Evolutionary conservation across 169 alveolate genomes (phyloP).

Genomic region (Plasmodium gaboni): DNA sequence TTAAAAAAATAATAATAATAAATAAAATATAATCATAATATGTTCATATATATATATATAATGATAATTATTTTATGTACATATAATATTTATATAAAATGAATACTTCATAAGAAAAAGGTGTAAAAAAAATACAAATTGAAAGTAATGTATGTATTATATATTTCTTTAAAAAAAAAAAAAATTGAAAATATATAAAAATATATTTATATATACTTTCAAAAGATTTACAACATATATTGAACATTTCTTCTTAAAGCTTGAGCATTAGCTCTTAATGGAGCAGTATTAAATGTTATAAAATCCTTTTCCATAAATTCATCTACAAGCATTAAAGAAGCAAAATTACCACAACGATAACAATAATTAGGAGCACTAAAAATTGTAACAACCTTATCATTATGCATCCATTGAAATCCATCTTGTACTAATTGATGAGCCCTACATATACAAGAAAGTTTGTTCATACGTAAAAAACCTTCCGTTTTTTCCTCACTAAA

Average conservation of each 20-base stretch:
- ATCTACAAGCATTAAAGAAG: constrained; percentile 96
- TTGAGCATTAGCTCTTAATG: constrained; percentile 78
- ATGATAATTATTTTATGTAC: no score
- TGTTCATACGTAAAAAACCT: constrained; percentile 93
- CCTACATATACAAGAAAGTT: constrained; percentile 94
- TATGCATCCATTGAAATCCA: constrained; percentile 94
- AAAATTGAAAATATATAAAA: not conserved
- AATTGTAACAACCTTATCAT: constrained; percentile 93
- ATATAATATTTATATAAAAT: no score
- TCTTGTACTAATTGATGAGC: constrained; percentile 98
- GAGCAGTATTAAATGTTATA: constrained; percentile 92
- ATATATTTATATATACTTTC: not conserved
- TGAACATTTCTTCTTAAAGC: constrained; percentile 30
- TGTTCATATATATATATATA: no score
- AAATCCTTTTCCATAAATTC: constrained; percentile 92
- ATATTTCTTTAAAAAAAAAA: not conserved
- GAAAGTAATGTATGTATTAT: not conserved
- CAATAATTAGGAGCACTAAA: constrained; percentile 98
- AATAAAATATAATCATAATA: no score
- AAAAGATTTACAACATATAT: constrained; percentile 30
- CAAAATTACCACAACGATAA: constrained; percentile 96
- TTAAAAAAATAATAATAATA: no score
- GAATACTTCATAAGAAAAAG: not conserved
- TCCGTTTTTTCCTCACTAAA: constrained; percentile 96
- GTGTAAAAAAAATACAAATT: not conserved